phyloP scores from a whole-genome alignment of 78 protist genomes.

The Polysphondylium violaceum region DNA sequence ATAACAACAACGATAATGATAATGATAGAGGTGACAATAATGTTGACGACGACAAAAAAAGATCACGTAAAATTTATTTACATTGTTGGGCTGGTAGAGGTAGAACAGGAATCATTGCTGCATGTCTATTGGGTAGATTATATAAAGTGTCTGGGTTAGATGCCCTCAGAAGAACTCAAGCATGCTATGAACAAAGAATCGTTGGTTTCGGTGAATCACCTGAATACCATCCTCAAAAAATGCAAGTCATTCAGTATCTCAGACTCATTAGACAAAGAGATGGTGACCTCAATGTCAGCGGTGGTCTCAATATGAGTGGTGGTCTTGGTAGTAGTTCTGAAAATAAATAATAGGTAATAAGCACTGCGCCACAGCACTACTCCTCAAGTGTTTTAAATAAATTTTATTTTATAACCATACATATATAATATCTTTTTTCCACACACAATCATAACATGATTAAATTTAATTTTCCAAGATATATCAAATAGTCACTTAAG shows the following conservation, averaged over 20 bases:
- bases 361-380: too few relatives aligned
- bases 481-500: too few relatives aligned
- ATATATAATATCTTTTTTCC: too few relatives aligned
- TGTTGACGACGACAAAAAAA: too few relatives aligned
- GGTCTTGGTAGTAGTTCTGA: neutral
- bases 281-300: neutral
- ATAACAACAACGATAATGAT: neutral
- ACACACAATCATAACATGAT: too few relatives aligned
- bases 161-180: constrained; percentile 62
- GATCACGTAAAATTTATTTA: neutral
- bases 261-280: constrained; percentile 7
- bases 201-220: constrained; percentile 72
- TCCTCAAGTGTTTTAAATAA: too few relatives aligned
- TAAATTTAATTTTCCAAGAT: too few relatives aligned
- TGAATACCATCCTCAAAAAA: constrained; percentile 66
- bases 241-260: constrained; percentile 69
- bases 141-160: constrained; percentile 67
- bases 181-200: constrained; percentile 65
- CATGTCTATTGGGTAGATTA: constrained; percentile 63
- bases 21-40: too few relatives aligned
- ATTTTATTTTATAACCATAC: too few relatives aligned
- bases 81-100: constrained; percentile 80
- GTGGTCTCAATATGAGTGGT: neutral
- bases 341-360: too few relatives aligned
- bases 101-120: constrained; percentile 49